A percentile compares a stretch with the other conserved stretches of the same genome.
Conservation (phyloP, 768 basidiomycete species). For the Lactifluus subvellereus region DNA sequence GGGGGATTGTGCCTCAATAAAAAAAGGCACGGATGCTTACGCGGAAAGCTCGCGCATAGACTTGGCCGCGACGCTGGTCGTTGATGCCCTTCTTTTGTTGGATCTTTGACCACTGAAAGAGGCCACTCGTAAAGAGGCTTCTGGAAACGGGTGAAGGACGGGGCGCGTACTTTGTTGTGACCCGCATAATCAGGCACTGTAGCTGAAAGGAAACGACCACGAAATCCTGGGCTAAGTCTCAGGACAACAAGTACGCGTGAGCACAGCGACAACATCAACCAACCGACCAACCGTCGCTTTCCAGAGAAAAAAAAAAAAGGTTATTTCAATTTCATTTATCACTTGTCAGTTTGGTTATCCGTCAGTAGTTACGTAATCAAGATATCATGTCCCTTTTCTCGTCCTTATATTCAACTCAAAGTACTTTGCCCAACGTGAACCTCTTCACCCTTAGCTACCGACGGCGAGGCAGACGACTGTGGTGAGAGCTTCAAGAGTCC, state of each 20-base stretch:
- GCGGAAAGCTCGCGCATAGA: slow-evolving; percentile 16
- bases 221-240: too few species aligned
- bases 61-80: slow-evolving; percentile 18
- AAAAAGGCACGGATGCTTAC: slow-evolving; percentile 9
- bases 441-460: background rate
- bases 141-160: background rate
- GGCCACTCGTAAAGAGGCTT: background rate
- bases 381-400: too few species aligned
- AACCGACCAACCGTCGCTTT: background rate
- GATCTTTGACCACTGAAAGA: slow-evolving; percentile 25
- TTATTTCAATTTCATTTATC: too few species aligned
- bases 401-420: too few species aligned
- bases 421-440: too few species aligned
- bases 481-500: slow-evolving; percentile 10
- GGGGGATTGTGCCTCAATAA: too few species aligned
- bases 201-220: slow-evolving; percentile 5
- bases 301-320: too few species aligned
- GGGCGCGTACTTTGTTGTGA: slow-evolving; percentile 23
- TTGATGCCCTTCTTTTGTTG: slow-evolving; percentile 23
- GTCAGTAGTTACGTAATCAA: background rate
- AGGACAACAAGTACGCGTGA: background rate
- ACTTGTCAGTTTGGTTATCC: too few species aligned
- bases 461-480: background rate
- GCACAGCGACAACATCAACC: background rate
- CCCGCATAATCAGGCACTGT: slow-evolving; percentile 8